A percentile compares a stretch with the other conserved stretches of the same genome.
Evolutionary conservation across 1,284 basidiomycete species (phyloP).

Genomic region (Tremellales sp.): DNA sequence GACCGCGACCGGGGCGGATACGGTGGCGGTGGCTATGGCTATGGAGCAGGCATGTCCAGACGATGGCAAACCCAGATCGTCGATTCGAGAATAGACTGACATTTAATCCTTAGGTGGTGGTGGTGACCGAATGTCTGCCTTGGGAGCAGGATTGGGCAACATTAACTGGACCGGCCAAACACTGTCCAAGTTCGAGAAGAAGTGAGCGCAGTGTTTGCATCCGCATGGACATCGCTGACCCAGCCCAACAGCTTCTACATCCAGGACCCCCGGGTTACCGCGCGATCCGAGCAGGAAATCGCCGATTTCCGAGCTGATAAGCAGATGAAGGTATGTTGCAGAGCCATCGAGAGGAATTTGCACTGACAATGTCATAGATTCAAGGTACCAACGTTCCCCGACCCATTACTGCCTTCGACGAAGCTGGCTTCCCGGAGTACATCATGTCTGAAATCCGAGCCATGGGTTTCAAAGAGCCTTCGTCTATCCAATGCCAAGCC

Average conservation of each 20-base stretch:
- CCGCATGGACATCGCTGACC: constrained; percentile 52
- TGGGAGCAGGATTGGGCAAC: constrained; percentile 76
- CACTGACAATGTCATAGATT: constrained; percentile 55
- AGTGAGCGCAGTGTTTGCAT: constrained; percentile 28
- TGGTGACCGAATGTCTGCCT: constrained; percentile 74
- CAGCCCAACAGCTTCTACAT: constrained; percentile 77
- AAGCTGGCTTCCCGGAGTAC: constrained; percentile 94
- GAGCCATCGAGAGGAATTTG: constrained; percentile 3
- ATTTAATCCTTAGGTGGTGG: constrained; percentile 29
- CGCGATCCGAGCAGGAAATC: constrained; percentile 77
- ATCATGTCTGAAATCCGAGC: constrained; percentile 88
- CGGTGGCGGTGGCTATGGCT: constrained; percentile 53
- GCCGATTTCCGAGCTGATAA: constrained; percentile 78
- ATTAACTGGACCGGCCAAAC: constrained; percentile 76
- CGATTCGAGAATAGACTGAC: constrained; percentile 13
- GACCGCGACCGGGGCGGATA: constrained; percentile 15
- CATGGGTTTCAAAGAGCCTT: constrained; percentile 85
- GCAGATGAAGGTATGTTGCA: constrained; percentile 72
- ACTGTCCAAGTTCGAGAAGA: constrained; percentile 72
- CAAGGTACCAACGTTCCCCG: constrained; percentile 85
- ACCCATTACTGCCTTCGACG: constrained; percentile 88
- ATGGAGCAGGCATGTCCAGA: constrained; percentile 30
- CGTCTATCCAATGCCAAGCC: constrained; percentile 95
- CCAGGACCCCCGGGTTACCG: constrained; percentile 81
- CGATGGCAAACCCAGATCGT: constrained; percentile 27